A percentile compares a stretch with the other conserved stretches of the same genome.
Conservation (phyloP, 805 yeast genomes). For the Metschnikowia santaceciliae region DNA sequence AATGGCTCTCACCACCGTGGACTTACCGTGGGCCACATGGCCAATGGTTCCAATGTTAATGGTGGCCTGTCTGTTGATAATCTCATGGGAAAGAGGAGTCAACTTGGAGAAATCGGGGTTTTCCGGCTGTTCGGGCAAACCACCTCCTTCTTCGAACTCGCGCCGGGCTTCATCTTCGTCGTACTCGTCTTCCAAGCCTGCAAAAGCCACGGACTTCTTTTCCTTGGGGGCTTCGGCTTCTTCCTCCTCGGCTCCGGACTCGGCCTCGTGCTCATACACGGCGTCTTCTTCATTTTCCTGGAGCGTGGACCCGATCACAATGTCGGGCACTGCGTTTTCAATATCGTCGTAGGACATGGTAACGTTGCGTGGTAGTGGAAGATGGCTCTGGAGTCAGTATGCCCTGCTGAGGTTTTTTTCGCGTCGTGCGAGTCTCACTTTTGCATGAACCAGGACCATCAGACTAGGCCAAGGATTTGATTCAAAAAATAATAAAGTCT, state of each 20-base stretch:
- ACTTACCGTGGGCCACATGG: constrained; percentile 94
- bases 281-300: constrained; percentile 36
- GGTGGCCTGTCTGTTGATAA: constrained; percentile 98
- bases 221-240: constrained; percentile 36
- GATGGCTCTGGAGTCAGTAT: neutral
- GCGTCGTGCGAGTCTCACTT: constrained; percentile 4
- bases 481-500: too few species aligned
- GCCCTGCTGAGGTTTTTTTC: constrained; percentile 1
- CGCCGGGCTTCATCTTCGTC: constrained; percentile 72
- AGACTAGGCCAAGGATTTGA: too few species aligned
- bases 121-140: constrained; percentile 93
- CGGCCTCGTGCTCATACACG: constrained; percentile 52
- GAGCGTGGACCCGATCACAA: constrained; percentile 61
- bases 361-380: constrained; percentile 15
- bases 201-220: constrained; percentile 81
- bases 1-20: constrained; percentile 91
- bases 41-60: constrained; percentile 97
- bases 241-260: constrained; percentile 43
- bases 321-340: constrained; percentile 81
- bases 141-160: constrained; percentile 98
- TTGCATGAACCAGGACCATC: neutral
- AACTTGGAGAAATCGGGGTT: constrained; percentile 77
- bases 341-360: constrained; percentile 70
- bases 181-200: constrained; percentile 62
- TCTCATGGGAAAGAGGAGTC: constrained; percentile 90